Evolutionary conservation across 2,329 filamentous ascomycete genomes (phyloP), one percentile per base, ranked within the genome.

Genomic region (Seiridium unicorne): DNA sequence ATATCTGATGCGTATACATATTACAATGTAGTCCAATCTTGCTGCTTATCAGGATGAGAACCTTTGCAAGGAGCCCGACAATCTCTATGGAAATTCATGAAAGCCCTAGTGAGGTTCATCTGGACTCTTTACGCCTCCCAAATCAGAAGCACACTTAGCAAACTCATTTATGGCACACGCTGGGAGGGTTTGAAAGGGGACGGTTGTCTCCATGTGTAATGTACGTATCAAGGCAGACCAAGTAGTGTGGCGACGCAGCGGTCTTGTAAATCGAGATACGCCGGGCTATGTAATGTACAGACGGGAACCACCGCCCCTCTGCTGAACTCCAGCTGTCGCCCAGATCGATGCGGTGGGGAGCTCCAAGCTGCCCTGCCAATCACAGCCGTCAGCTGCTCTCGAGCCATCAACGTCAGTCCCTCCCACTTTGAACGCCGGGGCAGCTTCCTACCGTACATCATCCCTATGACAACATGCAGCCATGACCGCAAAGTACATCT

Each of bases 401-500:
- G 44, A n/a, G 11, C 51, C 35, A 55, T 55, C 51, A 55, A 55
- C 36, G 51, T 44, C 51, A 57, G 55, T 36, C 55, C 40, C 44
- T 57, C 55, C 49, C 34, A 53, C 49, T 53, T 53, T 35, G 35
- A 53, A 34, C 11, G 34, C 8, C 34, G 31, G 49, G 11, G 32
- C 49, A 53, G 49, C 49, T 53, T 34, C 7, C 32, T 34, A 32
- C 35, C 13, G 11, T 32, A n/a, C 32, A n/a, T 36, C 49, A 53
- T 35, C 49, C 31, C 49, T 53, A 53, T 38, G 38, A 53, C 49
- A 53, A 18, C 49, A 53, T 53, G 49, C 49, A 53, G 73, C 75
- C 55, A 66, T 69, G 53, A 63, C 79, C 58, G 74, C 77, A 67
- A 93, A 87, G 72, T 98, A 96, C 81, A 86, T 93, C 69, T 85